Evolutionary conservation across 1,284 basidiomycete genomes (phyloP).

Genomic region (Heterobasidion irregulare): DNA sequence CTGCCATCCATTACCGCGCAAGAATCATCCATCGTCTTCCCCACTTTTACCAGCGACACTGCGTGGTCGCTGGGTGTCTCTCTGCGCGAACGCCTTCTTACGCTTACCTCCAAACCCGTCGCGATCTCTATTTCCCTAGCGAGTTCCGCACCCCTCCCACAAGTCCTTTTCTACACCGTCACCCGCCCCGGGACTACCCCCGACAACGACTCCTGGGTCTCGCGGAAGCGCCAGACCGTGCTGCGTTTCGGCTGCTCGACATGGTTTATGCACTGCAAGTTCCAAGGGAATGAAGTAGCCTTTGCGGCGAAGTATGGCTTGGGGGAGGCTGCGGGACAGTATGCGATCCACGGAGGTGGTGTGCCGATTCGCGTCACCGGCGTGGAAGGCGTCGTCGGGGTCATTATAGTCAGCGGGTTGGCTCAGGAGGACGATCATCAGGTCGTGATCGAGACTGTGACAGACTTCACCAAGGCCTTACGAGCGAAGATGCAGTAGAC

Average conservation of each 20-base stretch:
- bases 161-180: conserved; percentile 20
- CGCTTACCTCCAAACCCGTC: conserved; percentile 13
- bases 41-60: conserved; percentile 17
- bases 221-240: conserved; percentile 26
- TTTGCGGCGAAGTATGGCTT: conserved; percentile 17
- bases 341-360: not conserved
- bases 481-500: not conserved
- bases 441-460: not conserved
- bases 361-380: not conserved
- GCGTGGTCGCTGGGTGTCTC: conserved; percentile 24
- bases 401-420: not conserved
- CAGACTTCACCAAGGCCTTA: not conserved
- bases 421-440: not conserved
- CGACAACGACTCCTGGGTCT: conserved; percentile 27
- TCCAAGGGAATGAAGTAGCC: conserved; percentile 11
- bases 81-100: conserved; percentile 18
- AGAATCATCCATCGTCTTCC: not conserved
- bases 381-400: not conserved
- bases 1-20: not conserved
- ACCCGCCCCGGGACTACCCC: conserved; percentile 20
- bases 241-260: conserved; percentile 23
- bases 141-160: conserved; percentile 14
- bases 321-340: not conserved
- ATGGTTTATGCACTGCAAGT: conserved; percentile 18
- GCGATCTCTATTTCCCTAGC: conserved; percentile 22